phyloP scores from a whole-genome alignment of 139 green algal species.

The Ettlia oleoabundans region DNA sequence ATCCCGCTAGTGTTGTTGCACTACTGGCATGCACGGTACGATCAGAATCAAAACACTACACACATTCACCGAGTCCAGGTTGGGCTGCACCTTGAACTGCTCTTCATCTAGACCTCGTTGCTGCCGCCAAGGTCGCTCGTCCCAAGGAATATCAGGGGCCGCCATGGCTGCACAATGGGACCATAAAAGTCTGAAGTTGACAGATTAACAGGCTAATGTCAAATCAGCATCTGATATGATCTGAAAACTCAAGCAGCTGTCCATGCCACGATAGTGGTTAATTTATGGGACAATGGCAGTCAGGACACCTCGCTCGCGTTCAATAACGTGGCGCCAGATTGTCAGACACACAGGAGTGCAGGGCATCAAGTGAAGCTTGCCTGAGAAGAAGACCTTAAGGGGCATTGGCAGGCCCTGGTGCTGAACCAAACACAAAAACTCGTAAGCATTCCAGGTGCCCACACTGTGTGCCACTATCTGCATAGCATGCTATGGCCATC shows the following conservation, averaged over 20 bases:
- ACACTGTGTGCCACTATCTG: constrained; percentile 77
- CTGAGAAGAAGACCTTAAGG: constrained; percentile 68
- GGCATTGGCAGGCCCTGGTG: constrained; percentile 67
- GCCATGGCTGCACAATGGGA: constrained; percentile 72
- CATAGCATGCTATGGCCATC: neutral
- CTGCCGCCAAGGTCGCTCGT: constrained; percentile 76
- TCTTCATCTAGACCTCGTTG: constrained; percentile 64
- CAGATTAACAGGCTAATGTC: too few relatives aligned
- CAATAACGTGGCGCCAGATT: too few relatives aligned
- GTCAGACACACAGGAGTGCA: neutral
- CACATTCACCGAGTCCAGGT: too few relatives aligned
- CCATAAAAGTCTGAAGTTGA: too few relatives aligned
- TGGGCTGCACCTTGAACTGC: constrained; percentile 81
- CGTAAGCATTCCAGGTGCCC: constrained; percentile 83
- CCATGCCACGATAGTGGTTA: too few relatives aligned
- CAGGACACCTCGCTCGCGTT: too few relatives aligned
- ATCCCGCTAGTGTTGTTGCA: too few relatives aligned
- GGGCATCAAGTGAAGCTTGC: neutral
- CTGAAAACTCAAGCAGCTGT: too few relatives aligned
- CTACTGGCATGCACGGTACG: too few relatives aligned
- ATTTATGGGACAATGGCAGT: too few relatives aligned
- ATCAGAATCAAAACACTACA: too few relatives aligned
- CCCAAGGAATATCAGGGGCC: constrained; percentile 65
- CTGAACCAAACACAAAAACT: constrained; percentile 65
- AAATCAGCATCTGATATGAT: too few relatives aligned